These are phyloP conservation scores for Jimgerdemannia lactiflua DNA, from an alignment of 192 early-diverging fungal genomes.

Conservation along the genomic window DNA sequence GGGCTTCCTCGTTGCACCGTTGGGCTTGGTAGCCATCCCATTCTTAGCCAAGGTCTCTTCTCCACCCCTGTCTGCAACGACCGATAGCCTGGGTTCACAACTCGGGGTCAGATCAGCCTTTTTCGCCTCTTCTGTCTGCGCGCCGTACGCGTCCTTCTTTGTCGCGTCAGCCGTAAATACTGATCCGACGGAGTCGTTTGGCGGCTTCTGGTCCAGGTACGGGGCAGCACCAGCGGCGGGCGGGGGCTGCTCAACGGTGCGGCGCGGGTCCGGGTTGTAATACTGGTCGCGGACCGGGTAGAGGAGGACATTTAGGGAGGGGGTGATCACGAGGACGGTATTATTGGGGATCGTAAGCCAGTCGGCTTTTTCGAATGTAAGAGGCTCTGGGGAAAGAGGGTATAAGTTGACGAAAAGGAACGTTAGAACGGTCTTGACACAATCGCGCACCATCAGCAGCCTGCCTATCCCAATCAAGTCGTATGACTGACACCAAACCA, in stretches of 20 bases:
- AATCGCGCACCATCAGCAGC: neutral
- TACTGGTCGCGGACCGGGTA: conserved; percentile 72
- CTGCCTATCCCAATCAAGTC: no score
- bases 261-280: conserved; percentile 38
- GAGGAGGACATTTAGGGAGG: conserved; percentile 70
- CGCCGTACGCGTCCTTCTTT: neutral
- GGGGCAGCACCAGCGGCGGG: neutral
- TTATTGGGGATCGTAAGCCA: conserved; percentile 81
- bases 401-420: neutral
- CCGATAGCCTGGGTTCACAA: no score
- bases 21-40: no score
- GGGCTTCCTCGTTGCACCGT: no score
- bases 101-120: no score
- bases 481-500: neutral
- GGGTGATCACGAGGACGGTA: conserved; percentile 70
- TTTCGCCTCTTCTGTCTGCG: no score
- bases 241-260: conserved; percentile 10
- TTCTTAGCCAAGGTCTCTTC: no score
- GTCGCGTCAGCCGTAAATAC: neutral
- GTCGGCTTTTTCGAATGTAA: conserved; percentile 79
- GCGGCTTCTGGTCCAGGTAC: neutral
- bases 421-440: neutral
- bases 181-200: neutral
- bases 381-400: conserved; percentile 48
- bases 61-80: no score